A percentile compares a stretch with the other conserved stretches of the same genome.
Conservation (phyloP, 1,139 yeast species). For the Yamadazyma jaroonii region DNA sequence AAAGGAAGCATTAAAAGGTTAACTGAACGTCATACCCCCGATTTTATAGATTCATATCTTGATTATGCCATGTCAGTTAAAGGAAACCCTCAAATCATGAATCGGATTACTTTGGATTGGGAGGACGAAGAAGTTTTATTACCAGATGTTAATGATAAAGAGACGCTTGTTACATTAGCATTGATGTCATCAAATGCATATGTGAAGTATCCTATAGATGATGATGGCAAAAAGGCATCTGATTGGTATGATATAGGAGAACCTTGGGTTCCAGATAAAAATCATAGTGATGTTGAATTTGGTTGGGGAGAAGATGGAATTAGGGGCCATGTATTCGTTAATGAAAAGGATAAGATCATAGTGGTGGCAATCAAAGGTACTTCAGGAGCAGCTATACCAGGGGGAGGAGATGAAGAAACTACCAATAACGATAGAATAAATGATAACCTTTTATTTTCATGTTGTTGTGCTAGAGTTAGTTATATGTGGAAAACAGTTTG, state of each 20-base stretch:
- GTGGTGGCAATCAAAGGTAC: conserved; percentile 91
- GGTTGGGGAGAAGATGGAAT: conserved; percentile 90
- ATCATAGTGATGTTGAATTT: conserved; percentile 42
- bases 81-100: conserved; percentile 42
- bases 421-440: conserved; percentile 77
- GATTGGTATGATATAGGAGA: conserved; percentile 86
- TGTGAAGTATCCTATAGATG: conserved; percentile 70
- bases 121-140: conserved; percentile 42
- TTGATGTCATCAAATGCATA: conserved; percentile 91
- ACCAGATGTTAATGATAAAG: conserved; percentile 74
- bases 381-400: conserved; percentile 78
- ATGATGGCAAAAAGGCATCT: conserved; percentile 44
- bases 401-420: conserved; percentile 74
- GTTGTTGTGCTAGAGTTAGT: conserved; percentile 94
- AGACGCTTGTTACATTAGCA: conserved; percentile 74
- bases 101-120: conserved; percentile 56
- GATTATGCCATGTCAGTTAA: conserved; percentile 49
- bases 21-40: conserved; percentile 56
- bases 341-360: conserved; percentile 60
- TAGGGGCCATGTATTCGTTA: conserved; percentile 86
- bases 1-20: conserved; percentile 42
- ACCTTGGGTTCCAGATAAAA: conserved; percentile 49
- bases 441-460: conserved; percentile 85
- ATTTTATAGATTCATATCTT: conserved; percentile 62
- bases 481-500: conserved; percentile 95